These are phyloP conservation scores for Claviceps sp. DNA, from an alignment of 2,329 filamentous ascomycete species.

Conservation along the genomic window DNA sequence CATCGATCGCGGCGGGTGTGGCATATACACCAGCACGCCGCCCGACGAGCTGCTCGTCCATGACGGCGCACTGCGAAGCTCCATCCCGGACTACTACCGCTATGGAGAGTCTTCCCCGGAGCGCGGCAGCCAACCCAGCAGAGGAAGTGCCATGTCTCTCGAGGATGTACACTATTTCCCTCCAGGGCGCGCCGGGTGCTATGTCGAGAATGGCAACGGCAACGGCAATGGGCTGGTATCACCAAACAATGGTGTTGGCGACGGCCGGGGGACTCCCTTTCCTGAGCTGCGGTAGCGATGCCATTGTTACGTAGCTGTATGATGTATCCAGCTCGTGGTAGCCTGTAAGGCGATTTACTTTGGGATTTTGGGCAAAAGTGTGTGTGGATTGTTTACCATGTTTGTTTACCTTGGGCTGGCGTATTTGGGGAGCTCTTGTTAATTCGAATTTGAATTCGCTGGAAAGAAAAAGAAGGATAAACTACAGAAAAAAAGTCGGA, in stretches of 20 bases:
- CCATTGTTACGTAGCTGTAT: too few relatives aligned
- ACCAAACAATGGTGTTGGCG: background rate
- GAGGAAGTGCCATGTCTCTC: background rate
- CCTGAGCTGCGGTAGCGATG: slow-evolving; percentile 1
- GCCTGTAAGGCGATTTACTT: too few relatives aligned
- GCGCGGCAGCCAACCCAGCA: background rate
- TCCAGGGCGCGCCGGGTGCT: background rate
- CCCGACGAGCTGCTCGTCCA: slow-evolving; percentile 8
- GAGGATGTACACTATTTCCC: slow-evolving; percentile 2
- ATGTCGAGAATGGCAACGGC: background rate
- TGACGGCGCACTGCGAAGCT: slow-evolving; percentile 8
- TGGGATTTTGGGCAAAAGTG: too few relatives aligned
- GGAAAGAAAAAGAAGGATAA: too few relatives aligned
- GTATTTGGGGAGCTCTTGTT: too few relatives aligned
- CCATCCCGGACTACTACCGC: slow-evolving; percentile 16
- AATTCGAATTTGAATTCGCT: too few relatives aligned
- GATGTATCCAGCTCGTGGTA: too few relatives aligned
- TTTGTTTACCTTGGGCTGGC: too few relatives aligned
- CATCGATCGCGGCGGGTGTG: slow-evolving; percentile 1
- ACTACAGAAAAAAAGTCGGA: too few relatives aligned
- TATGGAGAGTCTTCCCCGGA: slow-evolving; percentile 14
- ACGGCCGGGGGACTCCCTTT: background rate
- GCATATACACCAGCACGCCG: slow-evolving; percentile 8
- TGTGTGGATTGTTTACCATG: too few relatives aligned
- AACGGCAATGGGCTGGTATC: background rate